Evolutionary conservation across 202 grass and related monocot species (phyloP).

Genomic region (Panicum hallii): DNA sequence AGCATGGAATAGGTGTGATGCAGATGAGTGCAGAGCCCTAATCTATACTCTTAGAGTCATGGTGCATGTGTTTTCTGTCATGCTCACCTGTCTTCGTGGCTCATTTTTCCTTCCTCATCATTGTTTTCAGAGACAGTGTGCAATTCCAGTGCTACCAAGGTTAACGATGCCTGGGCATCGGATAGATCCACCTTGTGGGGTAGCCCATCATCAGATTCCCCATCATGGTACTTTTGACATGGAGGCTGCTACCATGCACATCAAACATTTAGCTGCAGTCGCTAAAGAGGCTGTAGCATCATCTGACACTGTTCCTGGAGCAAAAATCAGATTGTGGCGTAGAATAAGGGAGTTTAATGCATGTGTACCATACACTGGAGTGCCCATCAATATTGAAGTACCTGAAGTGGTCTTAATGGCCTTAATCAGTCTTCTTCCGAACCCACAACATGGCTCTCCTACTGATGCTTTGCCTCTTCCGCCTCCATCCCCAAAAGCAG

Average conservation of each 20-base stretch:
- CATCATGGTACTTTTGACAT: slow-evolving; percentile 63
- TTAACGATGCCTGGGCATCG: slow-evolving; percentile 94
- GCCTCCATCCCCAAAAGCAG: slow-evolving; percentile 91
- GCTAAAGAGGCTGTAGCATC: slow-evolving; percentile 92
- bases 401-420: slow-evolving; percentile 97
- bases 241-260: slow-evolving; percentile 78
- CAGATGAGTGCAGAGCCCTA: slow-evolving; percentile 7
- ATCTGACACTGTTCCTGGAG: slow-evolving; percentile 87
- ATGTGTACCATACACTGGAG: slow-evolving; percentile 84
- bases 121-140: slow-evolving; percentile 73
- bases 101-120: slow-evolving; percentile 36
- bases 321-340: slow-evolving; percentile 92
- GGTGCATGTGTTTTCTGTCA: slow-evolving; percentile 41
- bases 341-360: slow-evolving; percentile 99
- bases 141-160: slow-evolving; percentile 90
- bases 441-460: slow-evolving; percentile 69
- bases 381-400: slow-evolving; percentile 88
- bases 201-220: slow-evolving; percentile 57
- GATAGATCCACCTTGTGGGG: slow-evolving; percentile 92
- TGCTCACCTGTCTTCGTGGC: background rate
- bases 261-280: slow-evolving; percentile 89
- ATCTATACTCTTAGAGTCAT: slow-evolving; percentile 37
- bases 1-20: slow-evolving; percentile 16
- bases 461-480: slow-evolving; percentile 83
- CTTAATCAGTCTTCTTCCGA: slow-evolving; percentile 95